Evolutionary conservation across 345 rosid species (phyloP), one percentile per base, ranked within the genome.

Genomic region (Hypericum androsaemum): DNA sequence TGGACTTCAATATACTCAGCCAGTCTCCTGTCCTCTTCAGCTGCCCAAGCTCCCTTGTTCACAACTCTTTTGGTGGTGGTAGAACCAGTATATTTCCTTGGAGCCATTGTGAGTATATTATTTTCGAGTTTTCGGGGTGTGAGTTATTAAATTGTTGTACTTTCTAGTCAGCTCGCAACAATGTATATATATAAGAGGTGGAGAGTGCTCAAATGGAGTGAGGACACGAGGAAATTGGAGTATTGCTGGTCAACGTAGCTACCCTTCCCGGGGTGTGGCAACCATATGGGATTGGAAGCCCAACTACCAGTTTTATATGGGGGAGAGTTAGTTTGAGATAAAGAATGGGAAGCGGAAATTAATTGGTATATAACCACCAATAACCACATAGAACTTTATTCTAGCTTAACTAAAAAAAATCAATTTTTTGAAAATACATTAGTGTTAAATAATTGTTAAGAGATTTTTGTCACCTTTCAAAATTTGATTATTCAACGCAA

Each of bases 31-130:
- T 81, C 84, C 63, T 81, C 88, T 66, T 78, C 84, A 13, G 78
- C 72, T 4, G 84, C 74, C 84, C 84, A 78, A 2, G 80, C 72
- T 47, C 84, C 88, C 64, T 39, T 78, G 66, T 65, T 71, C 74
- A 68, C 62, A 12, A 35, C 61, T 51, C 50, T 78, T 47, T 68
- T 74, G 43, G 47, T 45, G 12, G 65, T 35, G 6, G 32, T 22
- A 22, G 60, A 57, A 14, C 59, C 62, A 36, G 46, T 49, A 12
- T 58, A 58, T 54, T 43, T 22, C 32, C 32, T 65, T 3, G 78
- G 71, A 39, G 80, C 80, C 84, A 81, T 81, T 9, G 4, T 22
- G 32, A 22, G 32, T 39, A 39, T 3, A 17, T 2, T 12, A 22
- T 12, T 32, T n/a, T 3, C 5, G 12, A 37, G 6, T 48, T 54